A percentile compares a stretch with the other conserved stretches of the same genome.
Evolutionary conservation across 495 filamentous ascomycete genomes (phyloP).

Genomic region (Bacidia gigantensis): DNA sequence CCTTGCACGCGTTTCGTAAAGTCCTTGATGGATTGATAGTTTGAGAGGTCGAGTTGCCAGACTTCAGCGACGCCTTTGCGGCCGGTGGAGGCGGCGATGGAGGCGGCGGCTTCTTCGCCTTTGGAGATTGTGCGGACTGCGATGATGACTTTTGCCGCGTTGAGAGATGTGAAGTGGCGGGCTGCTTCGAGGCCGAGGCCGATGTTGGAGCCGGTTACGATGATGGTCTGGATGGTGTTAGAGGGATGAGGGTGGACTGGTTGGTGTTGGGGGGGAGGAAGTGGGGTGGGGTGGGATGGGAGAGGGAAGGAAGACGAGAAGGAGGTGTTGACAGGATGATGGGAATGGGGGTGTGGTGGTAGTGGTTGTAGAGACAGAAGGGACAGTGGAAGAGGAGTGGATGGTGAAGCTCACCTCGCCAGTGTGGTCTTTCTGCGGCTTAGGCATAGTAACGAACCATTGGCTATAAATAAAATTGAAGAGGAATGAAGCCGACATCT

Average conservation of each 20-base stretch:
- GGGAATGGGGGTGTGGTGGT: background rate
- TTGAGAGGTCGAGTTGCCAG: constrained; percentile 25
- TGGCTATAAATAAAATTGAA: constrained; percentile 32
- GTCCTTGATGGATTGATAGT: constrained; percentile 23
- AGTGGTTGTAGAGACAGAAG: background rate
- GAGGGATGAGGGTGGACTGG: constrained; percentile 15
- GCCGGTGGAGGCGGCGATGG: constrained; percentile 22
- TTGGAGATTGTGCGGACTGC: constrained; percentile 29
- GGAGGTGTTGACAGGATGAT: background rate
- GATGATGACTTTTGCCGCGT: constrained; percentile 30
- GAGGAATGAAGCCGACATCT: background rate
- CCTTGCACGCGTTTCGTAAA: constrained; percentile 20
- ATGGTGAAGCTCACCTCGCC: constrained; percentile 7
- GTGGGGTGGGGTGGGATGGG: background rate
- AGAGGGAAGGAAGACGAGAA: background rate
- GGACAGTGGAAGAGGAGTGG: background rate
- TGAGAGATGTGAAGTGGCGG: constrained; percentile 28
- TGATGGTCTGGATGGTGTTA: constrained; percentile 34
- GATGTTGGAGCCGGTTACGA: constrained; percentile 39
- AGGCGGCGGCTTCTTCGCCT: constrained; percentile 27
- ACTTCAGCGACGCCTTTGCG: constrained; percentile 24
- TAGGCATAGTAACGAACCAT: constrained; percentile 25
- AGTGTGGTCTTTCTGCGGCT: constrained; percentile 21
- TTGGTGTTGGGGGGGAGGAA: background rate
- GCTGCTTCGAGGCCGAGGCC: constrained; percentile 36